Base-by-base conservation (phyloP, 495 filamentous ascomycete species). In the Aspergillus cristatus region DNA sequence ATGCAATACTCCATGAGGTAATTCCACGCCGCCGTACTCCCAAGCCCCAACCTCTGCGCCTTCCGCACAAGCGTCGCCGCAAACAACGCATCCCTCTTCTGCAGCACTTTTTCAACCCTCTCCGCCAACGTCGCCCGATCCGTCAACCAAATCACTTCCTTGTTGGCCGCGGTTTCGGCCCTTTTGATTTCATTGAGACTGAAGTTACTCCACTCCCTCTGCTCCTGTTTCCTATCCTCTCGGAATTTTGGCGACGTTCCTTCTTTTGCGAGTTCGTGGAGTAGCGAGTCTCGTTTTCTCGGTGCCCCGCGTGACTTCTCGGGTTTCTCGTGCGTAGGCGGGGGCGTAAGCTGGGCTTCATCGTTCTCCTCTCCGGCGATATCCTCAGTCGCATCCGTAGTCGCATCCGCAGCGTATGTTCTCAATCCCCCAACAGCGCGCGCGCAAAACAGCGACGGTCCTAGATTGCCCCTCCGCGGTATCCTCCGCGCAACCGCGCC, bases 11-110 rank as follows among this genome's bases (percentile, higher is more conserved):
- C 74, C 34, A 96, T 75, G 18, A 94, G 49, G 57, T 84, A 74
- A 63, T 96, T 96, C 90, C 90, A 97, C 34, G 79, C 79, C 35
- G 88, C 85, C 7, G 70, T 58, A 39, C 77, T 78, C 30, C 75
- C 67, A 37, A 71, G 63, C 10, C 63, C 38, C 42, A 70, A 74
- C 50, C 78, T 82, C 32, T 59, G 52, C 17, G 82, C 82, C 43
- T 65, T 57, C 34, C 79, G 76, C n/a, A 83, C 70, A 41, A 94
- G 41, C 7, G 67, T 60, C 16, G 75, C 51, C 16, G 87, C 88
- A 48, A 86, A 74, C 7, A 72, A 67, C 18, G 68, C 61, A 13
- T 81, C 60, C 20, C 68, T 72, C 24, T 63, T 55, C 2, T 50
- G 47, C 22, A 96, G 60, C 12, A 72, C 53, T 6, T 55, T 60